A percentile compares a stretch with the other conserved stretches of the same genome.
phyloP scores from a whole-genome alignment of 2,329 filamentous ascomycete genomes.

The Alternaria ventricosa region DNA sequence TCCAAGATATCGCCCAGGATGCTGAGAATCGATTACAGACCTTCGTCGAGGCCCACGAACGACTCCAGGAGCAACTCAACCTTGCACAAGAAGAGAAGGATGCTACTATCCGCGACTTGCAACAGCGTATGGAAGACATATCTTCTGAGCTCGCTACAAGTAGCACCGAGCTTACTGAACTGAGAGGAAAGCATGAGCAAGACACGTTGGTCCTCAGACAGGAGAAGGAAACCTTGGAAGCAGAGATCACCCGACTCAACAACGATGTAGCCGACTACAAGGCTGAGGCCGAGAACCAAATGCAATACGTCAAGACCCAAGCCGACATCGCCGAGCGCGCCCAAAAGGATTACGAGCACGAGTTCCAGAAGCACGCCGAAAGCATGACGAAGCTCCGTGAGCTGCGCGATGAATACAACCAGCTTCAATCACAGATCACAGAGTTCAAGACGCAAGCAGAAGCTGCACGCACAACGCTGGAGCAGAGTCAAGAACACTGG shows the following conservation, averaged over 20 bases:
- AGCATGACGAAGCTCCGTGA: slow-evolving; percentile 85
- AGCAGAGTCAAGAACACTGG: slow-evolving; percentile 88
- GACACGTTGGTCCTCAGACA: slow-evolving; percentile 74
- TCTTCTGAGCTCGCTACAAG: slow-evolving; percentile 80
- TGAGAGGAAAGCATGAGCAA: slow-evolving; percentile 83
- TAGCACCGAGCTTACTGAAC: slow-evolving; percentile 79
- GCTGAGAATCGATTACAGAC: slow-evolving; percentile 87
- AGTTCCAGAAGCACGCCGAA: slow-evolving; percentile 93
- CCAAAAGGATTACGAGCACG: slow-evolving; percentile 93
- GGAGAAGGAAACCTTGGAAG: slow-evolving; percentile 78
- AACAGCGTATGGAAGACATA: slow-evolving; percentile 83
- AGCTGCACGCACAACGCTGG: slow-evolving; percentile 78
- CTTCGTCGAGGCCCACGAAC: slow-evolving; percentile 77
- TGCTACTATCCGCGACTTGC: slow-evolving; percentile 76
- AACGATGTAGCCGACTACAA: slow-evolving; percentile 82
- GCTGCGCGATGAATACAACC: slow-evolving; percentile 79
- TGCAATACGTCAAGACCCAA: slow-evolving; percentile 90
- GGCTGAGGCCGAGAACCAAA: slow-evolving; percentile 81
- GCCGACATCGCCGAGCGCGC: slow-evolving; percentile 92
- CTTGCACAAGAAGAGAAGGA: slow-evolving; percentile 77
- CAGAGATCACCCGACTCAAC: slow-evolving; percentile 80
- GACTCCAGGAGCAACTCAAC: slow-evolving; percentile 78
- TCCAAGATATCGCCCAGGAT: slow-evolving; percentile 84
- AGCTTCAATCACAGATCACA: slow-evolving; percentile 79
- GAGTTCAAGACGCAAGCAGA: slow-evolving; percentile 81